These are phyloP conservation scores for Penicillium sp. DNA, from an alignment of 2,329 filamentous ascomycete genomes.

Conservation along the genomic window DNA sequence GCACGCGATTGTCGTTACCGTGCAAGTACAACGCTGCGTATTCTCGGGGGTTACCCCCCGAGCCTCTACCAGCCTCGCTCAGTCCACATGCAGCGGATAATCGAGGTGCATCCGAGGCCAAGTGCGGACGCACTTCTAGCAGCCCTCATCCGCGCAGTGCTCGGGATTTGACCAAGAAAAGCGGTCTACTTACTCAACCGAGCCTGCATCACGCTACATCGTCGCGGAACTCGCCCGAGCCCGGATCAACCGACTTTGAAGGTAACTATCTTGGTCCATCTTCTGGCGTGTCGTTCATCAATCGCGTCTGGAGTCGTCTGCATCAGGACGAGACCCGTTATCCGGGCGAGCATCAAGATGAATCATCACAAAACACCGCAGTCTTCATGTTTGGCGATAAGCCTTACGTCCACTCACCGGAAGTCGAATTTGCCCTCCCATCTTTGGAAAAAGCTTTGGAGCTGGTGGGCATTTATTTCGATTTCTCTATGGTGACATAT, in stretches of 20 bases:
- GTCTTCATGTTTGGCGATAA: slow-evolving; percentile 55
- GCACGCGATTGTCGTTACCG: slow-evolving; percentile 32
- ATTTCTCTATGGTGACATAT: slow-evolving; percentile 63
- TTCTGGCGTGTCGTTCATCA: slow-evolving; percentile 57
- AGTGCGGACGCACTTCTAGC: not conserved
- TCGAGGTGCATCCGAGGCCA: slow-evolving; percentile 1
- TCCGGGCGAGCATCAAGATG: slow-evolving; percentile 31
- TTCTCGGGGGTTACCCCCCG: slow-evolving; percentile 39
- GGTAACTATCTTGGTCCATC: slow-evolving; percentile 60
- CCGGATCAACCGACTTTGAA: slow-evolving; percentile 53
- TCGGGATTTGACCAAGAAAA: not conserved
- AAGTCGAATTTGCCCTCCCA: slow-evolving; percentile 42
- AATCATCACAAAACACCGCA: slow-evolving; percentile 44
- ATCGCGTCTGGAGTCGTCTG: slow-evolving; percentile 69
- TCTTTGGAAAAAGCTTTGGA: slow-evolving; percentile 43
- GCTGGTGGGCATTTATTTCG: slow-evolving; percentile 59
- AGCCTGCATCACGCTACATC: slow-evolving; percentile 18
- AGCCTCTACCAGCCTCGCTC: slow-evolving; percentile 24
- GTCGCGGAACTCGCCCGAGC: slow-evolving; percentile 47
- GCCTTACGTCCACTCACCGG: slow-evolving; percentile 45
- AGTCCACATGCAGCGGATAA: not conserved
- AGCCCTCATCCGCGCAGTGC: slow-evolving; percentile 3
- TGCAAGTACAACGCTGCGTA: slow-evolving; percentile 42
- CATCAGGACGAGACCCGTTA: slow-evolving; percentile 53
- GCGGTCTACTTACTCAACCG: slow-evolving; percentile 1